Percentiles rank a stretch among this genome's conserved stretches.
Conservation (phyloP, 1,139 yeast genomes). For the Suhomyces taliae region DNA sequence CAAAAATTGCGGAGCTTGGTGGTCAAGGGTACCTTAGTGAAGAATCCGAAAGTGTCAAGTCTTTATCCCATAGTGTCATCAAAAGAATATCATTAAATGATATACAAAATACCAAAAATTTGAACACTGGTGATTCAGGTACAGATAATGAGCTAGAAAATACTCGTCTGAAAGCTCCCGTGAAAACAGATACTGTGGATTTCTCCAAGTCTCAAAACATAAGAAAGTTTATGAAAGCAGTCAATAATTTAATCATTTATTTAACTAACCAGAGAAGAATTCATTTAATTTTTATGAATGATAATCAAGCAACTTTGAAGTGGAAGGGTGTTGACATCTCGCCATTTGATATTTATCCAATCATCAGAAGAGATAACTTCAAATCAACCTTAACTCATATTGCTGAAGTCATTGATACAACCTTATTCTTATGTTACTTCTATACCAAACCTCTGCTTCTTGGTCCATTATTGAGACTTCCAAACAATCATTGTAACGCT, state of each 20-base stretch:
- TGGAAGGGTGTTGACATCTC: conserved; percentile 50
- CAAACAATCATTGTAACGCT: conserved; percentile 70
- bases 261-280: conserved; percentile 57
- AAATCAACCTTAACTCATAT: conserved; percentile 22
- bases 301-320: conserved; percentile 30
- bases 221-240: conserved; percentile 41
- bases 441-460: conserved; percentile 67
- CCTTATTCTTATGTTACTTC: conserved; percentile 73
- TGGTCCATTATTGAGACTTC: conserved; percentile 78
- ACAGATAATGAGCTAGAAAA: conserved; percentile 23
- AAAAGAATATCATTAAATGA: conserved; percentile 25
- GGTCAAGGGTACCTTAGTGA: conserved; percentile 10
- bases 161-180: background rate
- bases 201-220: conserved; percentile 23
- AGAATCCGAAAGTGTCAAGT: conserved; percentile 16
- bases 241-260: conserved; percentile 55
- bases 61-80: conserved; percentile 17
- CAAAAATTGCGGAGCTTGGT: conserved; percentile 9
- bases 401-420: conserved; percentile 69
- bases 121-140: conserved; percentile 28
- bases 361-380: conserved; percentile 12
- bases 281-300: conserved; percentile 37
- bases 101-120: conserved; percentile 20
- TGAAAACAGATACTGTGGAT: conserved; percentile 1
- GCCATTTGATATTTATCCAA: conserved; percentile 40